Percentiles rank a stretch among this genome's conserved stretches.
phyloP scores from a whole-genome alignment of 768 basidiomycete genomes.

The Lyophyllum shimeji region DNA sequence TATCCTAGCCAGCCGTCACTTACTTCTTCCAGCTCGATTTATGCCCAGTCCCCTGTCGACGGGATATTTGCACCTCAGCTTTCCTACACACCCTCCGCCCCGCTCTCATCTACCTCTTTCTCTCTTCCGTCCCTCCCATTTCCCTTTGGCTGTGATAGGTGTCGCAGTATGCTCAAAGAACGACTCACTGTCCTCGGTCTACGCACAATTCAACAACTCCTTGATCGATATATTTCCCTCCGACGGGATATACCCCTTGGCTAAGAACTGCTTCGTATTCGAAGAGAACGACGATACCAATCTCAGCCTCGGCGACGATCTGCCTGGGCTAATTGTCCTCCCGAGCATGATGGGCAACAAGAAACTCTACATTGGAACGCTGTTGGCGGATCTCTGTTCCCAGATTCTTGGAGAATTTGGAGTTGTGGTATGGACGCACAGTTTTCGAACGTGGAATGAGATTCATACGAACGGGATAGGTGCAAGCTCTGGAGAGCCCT shows the following conservation, averaged over 20 bases:
- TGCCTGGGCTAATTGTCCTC: slow-evolving; percentile 72
- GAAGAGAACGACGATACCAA: slow-evolving; percentile 68
- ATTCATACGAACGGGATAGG: slow-evolving; percentile 39
- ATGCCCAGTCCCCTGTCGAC: slow-evolving; percentile 74
- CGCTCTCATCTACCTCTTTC: slow-evolving; percentile 65
- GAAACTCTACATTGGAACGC: slow-evolving; percentile 81
- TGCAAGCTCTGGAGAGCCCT: slow-evolving; percentile 77
- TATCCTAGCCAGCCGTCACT: not conserved
- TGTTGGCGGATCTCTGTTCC: slow-evolving; percentile 88
- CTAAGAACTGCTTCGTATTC: slow-evolving; percentile 83
- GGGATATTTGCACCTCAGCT: slow-evolving; percentile 83
- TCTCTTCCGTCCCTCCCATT: slow-evolving; percentile 76
- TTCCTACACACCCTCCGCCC: slow-evolving; percentile 73
- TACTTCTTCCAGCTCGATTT: slow-evolving; percentile 65
- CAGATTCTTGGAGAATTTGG: slow-evolving; percentile 86
- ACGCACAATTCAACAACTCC: slow-evolving; percentile 64
- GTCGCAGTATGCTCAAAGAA: slow-evolving; percentile 68
- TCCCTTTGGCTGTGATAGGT: slow-evolving; percentile 87
- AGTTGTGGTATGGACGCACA: slow-evolving; percentile 59
- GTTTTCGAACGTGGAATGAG: not conserved
- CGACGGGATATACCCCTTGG: slow-evolving; percentile 71
- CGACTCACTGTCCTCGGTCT: slow-evolving; percentile 51
- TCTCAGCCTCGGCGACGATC: slow-evolving; percentile 52
- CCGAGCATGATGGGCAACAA: slow-evolving; percentile 88
- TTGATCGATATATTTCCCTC: slow-evolving; percentile 67